Conservation (phyloP, 495 filamentous ascomycete species). For the Trichocladium uniseriatum region DNA sequence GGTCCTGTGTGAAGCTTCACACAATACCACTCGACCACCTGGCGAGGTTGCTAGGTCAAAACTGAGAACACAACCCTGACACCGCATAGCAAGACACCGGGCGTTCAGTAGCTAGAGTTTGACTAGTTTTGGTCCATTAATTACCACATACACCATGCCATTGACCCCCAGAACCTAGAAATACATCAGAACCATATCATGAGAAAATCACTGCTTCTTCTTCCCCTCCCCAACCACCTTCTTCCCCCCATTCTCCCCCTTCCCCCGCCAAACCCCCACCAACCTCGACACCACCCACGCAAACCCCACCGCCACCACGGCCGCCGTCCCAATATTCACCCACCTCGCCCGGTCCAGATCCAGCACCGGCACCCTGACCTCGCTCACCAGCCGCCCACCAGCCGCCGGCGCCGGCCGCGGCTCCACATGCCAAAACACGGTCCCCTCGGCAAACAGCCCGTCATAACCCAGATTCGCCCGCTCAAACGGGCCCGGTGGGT, state of each 20-base stretch:
- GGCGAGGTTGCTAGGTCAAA: too few species aligned
- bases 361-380: slow-evolving; percentile 67
- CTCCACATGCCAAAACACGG: slow-evolving; percentile 78
- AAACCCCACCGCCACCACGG: slow-evolving; percentile 60
- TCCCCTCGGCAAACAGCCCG: slow-evolving; percentile 65
- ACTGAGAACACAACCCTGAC: too few species aligned
- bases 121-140: too few species aligned
- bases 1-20: too few species aligned
- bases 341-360: slow-evolving; percentile 46
- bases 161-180: too few species aligned
- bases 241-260: slow-evolving; percentile 16
- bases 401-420: slow-evolving; percentile 35
- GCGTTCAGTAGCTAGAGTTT: too few species aligned
- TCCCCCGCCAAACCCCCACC: slow-evolving; percentile 28
- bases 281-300: slow-evolving; percentile 67
- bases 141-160: too few species aligned
- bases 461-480: slow-evolving; percentile 78
- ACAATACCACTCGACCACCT: too few species aligned
- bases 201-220: slow-evolving; percentile 38
- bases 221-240: slow-evolving; percentile 35
- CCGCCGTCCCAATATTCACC: slow-evolving; percentile 64
- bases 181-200: too few species aligned
- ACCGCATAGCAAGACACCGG: too few species aligned
- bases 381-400: slow-evolving; percentile 44
- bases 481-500: slow-evolving; percentile 70